Conservation (phyloP, 2,329 filamentous ascomycete genomes). For the Ceratocystis harringtonii region DNA sequence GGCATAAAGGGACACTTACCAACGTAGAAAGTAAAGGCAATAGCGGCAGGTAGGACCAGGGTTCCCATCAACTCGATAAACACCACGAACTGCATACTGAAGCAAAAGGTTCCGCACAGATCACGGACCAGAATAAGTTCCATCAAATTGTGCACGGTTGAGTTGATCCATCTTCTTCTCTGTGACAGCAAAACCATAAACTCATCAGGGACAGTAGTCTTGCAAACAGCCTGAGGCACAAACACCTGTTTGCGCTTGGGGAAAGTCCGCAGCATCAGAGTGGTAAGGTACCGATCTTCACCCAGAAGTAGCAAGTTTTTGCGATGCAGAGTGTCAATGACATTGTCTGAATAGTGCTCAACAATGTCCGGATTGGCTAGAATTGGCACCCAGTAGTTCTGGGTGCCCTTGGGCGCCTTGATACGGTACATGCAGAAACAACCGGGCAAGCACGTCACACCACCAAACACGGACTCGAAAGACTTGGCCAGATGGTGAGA, state of each 20-base stretch:
- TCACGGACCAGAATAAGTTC: slow-evolving; percentile 90
- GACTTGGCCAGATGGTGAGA: slow-evolving; percentile 94
- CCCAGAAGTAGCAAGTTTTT: slow-evolving; percentile 87
- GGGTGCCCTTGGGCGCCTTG: slow-evolving; percentile 93
- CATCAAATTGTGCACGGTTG: slow-evolving; percentile 96
- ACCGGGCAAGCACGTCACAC: slow-evolving; percentile 94
- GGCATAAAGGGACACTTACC: slow-evolving; percentile 39
- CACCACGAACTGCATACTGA: slow-evolving; percentile 98
- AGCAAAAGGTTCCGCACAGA: slow-evolving; percentile 96
- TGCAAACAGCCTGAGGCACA: slow-evolving; percentile 95
- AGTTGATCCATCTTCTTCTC: slow-evolving; percentile 97
- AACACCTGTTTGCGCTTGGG: slow-evolving; percentile 98
- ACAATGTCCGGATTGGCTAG: slow-evolving; percentile 96
- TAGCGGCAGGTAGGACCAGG: slow-evolving; percentile 85
- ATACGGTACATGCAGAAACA: slow-evolving; percentile 99
- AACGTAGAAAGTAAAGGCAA: slow-evolving; percentile 93
- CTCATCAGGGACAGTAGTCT: slow-evolving; percentile 85
- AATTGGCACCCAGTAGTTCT: slow-evolving; percentile 99
- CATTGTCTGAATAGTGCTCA: slow-evolving; percentile 98
- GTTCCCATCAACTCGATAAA: slow-evolving; percentile 92
- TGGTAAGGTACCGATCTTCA: slow-evolving; percentile 90
- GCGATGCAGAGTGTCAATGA: slow-evolving; percentile 95
- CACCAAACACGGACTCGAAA: slow-evolving; percentile 96
- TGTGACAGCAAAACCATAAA: slow-evolving; percentile 91
- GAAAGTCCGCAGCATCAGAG: slow-evolving; percentile 96